These are phyloP conservation scores for Fraxinus nigra DNA, from an alignment of 305 asterid species.

Conservation along the genomic window DNA sequence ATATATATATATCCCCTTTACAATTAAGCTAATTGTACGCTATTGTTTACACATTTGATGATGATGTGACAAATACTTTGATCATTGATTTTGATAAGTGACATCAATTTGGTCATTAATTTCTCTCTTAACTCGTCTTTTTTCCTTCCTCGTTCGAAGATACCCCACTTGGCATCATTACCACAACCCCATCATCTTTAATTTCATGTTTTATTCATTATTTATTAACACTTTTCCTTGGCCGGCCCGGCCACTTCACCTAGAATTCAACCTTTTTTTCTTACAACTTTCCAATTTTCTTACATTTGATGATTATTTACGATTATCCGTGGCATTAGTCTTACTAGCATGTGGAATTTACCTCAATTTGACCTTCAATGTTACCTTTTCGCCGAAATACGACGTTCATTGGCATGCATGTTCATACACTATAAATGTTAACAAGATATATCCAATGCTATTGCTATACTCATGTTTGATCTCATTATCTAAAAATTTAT, in stretches of 20 bases:
- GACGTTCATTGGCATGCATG: not conserved
- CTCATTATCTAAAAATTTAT: too few species aligned
- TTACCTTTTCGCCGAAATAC: constrained; percentile 14
- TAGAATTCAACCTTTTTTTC: constrained; percentile 5
- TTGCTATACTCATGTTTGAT: too few species aligned
- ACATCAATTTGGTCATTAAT: too few species aligned
- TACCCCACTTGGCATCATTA: constrained; percentile 53
- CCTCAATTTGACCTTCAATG: constrained; percentile 10
- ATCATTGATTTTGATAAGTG: too few species aligned
- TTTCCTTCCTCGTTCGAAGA: constrained; percentile 15
- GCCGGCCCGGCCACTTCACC: not conserved
- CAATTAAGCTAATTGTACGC: too few species aligned
- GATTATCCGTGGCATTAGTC: constrained; percentile 19
- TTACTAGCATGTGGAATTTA: constrained; percentile 18
- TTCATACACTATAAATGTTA: not conserved
- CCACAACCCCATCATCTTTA: constrained; percentile 41
- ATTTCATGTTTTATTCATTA: constrained; percentile 1
- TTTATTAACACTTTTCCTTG: not conserved
- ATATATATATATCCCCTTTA: too few species aligned
- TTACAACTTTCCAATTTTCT: constrained; percentile 13
- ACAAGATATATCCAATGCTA: not conserved
- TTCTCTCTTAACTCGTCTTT: constrained; percentile 10
- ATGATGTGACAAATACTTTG: too few species aligned
- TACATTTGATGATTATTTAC: constrained; percentile 26
- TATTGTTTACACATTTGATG: too few species aligned